Evolutionary conservation across 1,284 basidiomycete species (phyloP).

Genomic region (Singerocomus inundabilis): DNA sequence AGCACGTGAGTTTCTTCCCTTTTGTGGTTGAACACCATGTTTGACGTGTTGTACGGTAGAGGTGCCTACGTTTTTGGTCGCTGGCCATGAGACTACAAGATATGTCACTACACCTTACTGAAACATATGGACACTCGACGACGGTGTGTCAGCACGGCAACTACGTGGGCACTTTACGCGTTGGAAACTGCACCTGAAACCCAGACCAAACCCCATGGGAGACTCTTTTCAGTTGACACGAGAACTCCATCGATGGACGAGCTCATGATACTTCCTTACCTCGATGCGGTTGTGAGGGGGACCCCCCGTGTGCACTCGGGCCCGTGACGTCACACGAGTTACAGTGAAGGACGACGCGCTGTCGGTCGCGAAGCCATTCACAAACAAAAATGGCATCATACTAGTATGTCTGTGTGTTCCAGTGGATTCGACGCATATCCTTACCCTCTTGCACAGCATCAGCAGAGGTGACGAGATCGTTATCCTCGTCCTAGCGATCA

Average conservation of each 20-base stretch:
- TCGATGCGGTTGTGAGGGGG: constrained; percentile 68
- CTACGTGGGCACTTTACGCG: constrained; percentile 63
- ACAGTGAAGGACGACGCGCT: constrained; percentile 55
- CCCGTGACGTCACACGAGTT: constrained; percentile 61
- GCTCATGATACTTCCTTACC: constrained; percentile 56
- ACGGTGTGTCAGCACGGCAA: constrained; percentile 40
- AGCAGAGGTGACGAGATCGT: constrained; percentile 37
- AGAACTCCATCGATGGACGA: constrained; percentile 61
- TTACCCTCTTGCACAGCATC: constrained; percentile 27
- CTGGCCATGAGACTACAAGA: constrained; percentile 81
- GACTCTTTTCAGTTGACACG: constrained; percentile 49
- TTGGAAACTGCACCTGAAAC: constrained; percentile 53
- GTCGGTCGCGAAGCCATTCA: constrained; percentile 48
- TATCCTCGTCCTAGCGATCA: constrained; percentile 41
- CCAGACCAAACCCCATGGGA: constrained; percentile 68
- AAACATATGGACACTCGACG: background rate
- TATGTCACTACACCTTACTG: constrained; percentile 12
- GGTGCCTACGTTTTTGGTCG: constrained; percentile 42
- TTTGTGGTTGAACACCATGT: background rate
- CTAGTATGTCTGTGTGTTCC: constrained; percentile 6
- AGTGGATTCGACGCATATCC: background rate
- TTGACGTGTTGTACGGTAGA: constrained; percentile 25
- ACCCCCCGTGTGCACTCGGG: constrained; percentile 59
- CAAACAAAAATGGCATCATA: constrained; percentile 42
- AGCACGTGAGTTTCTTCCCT: constrained; percentile 51